Percentiles rank a stretch among this genome's conserved stretches.
Evolutionary conservation across 352 stramenopile genomes (phyloP).

Genomic region (Globisporangium megalacanthum): DNA sequence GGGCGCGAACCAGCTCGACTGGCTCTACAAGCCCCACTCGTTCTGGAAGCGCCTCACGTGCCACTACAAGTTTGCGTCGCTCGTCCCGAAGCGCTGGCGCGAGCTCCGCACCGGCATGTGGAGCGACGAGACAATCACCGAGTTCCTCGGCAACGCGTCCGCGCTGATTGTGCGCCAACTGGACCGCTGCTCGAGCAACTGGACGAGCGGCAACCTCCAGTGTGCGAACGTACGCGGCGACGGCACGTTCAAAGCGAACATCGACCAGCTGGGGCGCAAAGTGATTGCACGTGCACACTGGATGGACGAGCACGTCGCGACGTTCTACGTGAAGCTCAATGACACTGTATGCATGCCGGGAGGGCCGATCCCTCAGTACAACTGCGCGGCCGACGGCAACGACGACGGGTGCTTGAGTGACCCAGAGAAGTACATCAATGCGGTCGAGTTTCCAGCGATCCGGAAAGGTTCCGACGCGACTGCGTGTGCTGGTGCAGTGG

Average conservation of each 20-base stretch:
- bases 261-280: conserved; percentile 25
- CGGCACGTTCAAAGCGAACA: conserved; percentile 32
- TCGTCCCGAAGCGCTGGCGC: conserved; percentile 50
- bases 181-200: conserved; percentile 27
- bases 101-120: conserved; percentile 35
- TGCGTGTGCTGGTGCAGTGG: neutral
- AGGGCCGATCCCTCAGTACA: conserved; percentile 17
- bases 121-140: conserved; percentile 44
- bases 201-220: conserved; percentile 47
- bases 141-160: conserved; percentile 32
- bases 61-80: conserved; percentile 65
- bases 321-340: conserved; percentile 16
- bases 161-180: conserved; percentile 44
- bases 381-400: conserved; percentile 17
- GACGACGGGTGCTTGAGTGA: conserved; percentile 17
- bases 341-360: conserved; percentile 6
- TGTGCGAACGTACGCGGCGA: conserved; percentile 42
- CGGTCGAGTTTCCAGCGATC: conserved; percentile 13
- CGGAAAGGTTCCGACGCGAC: conserved; percentile 4
- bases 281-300: conserved; percentile 36
- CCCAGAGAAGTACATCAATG: conserved; percentile 21
- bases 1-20: conserved; percentile 30
- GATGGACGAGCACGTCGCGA: conserved; percentile 31
- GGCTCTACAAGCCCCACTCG: conserved; percentile 45
- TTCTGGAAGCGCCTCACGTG: conserved; percentile 64